Base-by-base conservation (phyloP, 2,329 filamentous ascomycete genomes). In the Monosporascus sp. region DNA sequence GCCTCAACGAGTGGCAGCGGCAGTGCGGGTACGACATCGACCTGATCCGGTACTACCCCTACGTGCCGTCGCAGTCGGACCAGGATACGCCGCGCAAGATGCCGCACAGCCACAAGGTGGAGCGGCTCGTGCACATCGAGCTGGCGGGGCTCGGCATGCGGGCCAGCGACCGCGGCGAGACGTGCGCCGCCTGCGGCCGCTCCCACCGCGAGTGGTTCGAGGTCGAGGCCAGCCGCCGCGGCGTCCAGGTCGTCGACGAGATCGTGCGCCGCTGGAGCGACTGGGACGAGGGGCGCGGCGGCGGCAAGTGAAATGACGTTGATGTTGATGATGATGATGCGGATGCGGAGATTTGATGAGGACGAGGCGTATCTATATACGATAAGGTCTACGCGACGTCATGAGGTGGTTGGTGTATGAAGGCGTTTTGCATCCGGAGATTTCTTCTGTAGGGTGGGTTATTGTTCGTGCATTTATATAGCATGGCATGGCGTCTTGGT, bases 171-270 rank as follows among this genome's bases (percentile, higher is more conserved):
- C 70, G 72, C 47, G 74, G 71, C 18, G 81, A 35, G 31, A 35
- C 81, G 50, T 99, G 94, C 64, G 76, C 77, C 5, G 80, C 84
- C 1, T 99, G 94, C 66, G 91, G 91, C 2, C 85, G 85, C 64
- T 86, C 90, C 62, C 94, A 99, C 70, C 78, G 87, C 50, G 94
- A 99, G 73, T 99, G 93, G 93, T 99, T 99, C 68, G 89, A 95
- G 72, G 85, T 97, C 1, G 84, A 89, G 56, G 89, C 89, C 0
- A 85, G 76, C 22, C 81, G 85, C 58, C 79, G 85, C 27, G 89
- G 86, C 0, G 78, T 97, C 3, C 82, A 78, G 55, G 78, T 81
- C 73, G 75, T 83, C 74, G 75, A 83, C 58, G 76, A 88, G 59
- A 83, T 91, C 54, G 85, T 96, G 41, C 82, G 85, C 65, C 75